A percentile compares a stretch with the other conserved stretches of the same genome.
These are phyloP conservation scores for Blepharisma stoltei DNA, from an alignment of 73 alveolate genomes.

Conservation along the genomic window DNA sequence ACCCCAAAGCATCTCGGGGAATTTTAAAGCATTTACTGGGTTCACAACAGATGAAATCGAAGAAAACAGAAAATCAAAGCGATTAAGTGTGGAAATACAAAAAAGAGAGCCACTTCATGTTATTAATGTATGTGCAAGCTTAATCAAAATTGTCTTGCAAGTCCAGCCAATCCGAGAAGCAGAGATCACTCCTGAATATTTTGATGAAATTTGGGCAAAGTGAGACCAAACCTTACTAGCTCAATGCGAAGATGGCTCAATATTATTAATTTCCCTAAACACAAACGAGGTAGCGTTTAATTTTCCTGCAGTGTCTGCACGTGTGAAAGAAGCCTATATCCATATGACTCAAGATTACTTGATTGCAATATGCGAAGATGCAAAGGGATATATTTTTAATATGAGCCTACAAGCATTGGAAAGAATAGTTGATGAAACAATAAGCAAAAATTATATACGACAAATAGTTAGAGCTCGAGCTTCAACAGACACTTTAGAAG, in stretches of 20 bases:
- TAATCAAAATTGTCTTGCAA: too few species aligned
- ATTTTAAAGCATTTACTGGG: too few species aligned
- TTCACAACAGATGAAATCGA: too few species aligned
- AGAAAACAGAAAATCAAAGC: too few species aligned
- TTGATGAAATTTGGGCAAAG: too few species aligned
- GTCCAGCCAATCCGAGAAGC: too few species aligned
- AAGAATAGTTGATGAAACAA: background rate
- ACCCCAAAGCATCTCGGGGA: too few species aligned
- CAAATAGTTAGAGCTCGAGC: background rate
- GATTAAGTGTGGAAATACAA: too few species aligned
- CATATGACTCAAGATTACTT: background rate
- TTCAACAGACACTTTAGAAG: background rate
- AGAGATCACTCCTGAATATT: too few species aligned
- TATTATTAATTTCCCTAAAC: background rate
- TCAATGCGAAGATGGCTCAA: background rate
- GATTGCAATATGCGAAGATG: background rate
- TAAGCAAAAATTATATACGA: background rate
- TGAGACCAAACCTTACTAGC: background rate
- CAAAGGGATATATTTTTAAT: background rate
- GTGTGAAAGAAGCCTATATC: constrained; percentile 3
- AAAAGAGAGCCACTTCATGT: too few species aligned
- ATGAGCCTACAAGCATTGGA: background rate
- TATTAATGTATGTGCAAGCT: too few species aligned
- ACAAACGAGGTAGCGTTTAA: background rate
- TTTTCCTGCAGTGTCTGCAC: background rate